Percentiles rank a stretch among this genome's conserved stretches.
These are phyloP conservation scores for Closterium sp. DNA, from an alignment of 139 green algal species.

Conservation along the genomic window DNA sequence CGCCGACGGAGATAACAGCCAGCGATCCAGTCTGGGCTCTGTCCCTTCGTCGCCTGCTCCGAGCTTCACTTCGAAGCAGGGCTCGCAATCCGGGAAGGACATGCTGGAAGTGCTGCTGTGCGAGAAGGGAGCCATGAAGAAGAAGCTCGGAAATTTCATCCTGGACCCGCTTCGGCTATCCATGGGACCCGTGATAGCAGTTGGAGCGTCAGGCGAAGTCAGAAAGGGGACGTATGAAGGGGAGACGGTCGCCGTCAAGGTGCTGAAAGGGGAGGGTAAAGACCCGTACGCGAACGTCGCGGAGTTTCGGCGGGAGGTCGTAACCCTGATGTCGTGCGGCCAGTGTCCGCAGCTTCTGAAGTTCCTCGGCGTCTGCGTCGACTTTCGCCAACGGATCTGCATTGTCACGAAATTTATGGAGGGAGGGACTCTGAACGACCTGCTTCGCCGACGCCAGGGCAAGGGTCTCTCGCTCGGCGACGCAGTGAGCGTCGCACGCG, in stretches of 20 bases:
- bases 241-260: constrained; percentile 1
- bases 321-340: background rate
- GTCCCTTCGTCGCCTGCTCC: background rate
- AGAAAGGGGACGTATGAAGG: background rate
- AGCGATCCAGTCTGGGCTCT: background rate
- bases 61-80: constrained; percentile 1
- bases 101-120: background rate
- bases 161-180: background rate
- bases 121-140: background rate
- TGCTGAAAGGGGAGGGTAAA: background rate
- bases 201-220: constrained; percentile 2
- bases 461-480: background rate
- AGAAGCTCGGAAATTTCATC: background rate
- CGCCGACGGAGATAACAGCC: background rate
- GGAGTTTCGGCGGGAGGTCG: constrained; percentile 17
- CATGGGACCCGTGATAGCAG: background rate
- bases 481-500: constrained; percentile 27
- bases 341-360: constrained; percentile 4
- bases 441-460: background rate
- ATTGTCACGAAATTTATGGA: constrained; percentile 26
- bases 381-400: background rate
- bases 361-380: constrained; percentile 41
- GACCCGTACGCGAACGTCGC: background rate
- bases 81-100: background rate
- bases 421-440: background rate